A percentile compares a stretch with the other conserved stretches of the same genome.
These are phyloP conservation scores for Paxillus ammoniavirescens DNA, from an alignment of 768 basidiomycete species.

Conservation along the genomic window DNA sequence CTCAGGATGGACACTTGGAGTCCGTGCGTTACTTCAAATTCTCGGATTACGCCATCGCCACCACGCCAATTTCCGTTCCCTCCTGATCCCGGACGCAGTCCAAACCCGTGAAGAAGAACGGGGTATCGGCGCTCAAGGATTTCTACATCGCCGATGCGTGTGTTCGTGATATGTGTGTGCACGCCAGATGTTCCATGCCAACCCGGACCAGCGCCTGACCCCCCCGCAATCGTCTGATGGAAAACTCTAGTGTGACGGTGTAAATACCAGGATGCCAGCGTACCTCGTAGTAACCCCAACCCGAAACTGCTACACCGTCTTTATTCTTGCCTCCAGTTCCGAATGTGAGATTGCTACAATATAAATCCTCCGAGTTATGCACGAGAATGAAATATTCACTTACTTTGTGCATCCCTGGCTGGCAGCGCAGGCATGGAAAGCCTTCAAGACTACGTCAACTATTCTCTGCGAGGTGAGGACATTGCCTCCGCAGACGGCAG, in stretches of 20 bases:
- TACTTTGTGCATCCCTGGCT: conserved; percentile 94
- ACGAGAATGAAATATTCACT: conserved; percentile 22
- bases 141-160: conserved; percentile 90
- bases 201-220: conserved; percentile 82
- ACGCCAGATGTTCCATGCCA: conserved; percentile 96
- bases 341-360: conserved; percentile 78
- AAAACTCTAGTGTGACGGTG: conserved; percentile 5
- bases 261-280: neutral
- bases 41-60: conserved; percentile 82
- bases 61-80: conserved; percentile 74
- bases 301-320: conserved; percentile 69
- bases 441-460: conserved; percentile 90
- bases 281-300: conserved; percentile 91
- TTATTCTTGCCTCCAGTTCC: conserved; percentile 85
- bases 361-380: neutral
- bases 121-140: conserved; percentile 93
- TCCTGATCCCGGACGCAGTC: conserved; percentile 64
- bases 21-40: conserved; percentile 77
- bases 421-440: conserved; percentile 88
- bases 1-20: conserved; percentile 88
- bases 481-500: conserved; percentile 92
- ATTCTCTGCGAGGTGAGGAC: conserved; percentile 91
- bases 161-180: conserved; percentile 93
- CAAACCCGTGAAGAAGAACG: conserved; percentile 84
- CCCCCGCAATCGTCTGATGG: conserved; percentile 85